These are phyloP conservation scores for Phytophthora sp. DNA, from an alignment of 352 stramenopile species.

Conservation along the genomic window DNA sequence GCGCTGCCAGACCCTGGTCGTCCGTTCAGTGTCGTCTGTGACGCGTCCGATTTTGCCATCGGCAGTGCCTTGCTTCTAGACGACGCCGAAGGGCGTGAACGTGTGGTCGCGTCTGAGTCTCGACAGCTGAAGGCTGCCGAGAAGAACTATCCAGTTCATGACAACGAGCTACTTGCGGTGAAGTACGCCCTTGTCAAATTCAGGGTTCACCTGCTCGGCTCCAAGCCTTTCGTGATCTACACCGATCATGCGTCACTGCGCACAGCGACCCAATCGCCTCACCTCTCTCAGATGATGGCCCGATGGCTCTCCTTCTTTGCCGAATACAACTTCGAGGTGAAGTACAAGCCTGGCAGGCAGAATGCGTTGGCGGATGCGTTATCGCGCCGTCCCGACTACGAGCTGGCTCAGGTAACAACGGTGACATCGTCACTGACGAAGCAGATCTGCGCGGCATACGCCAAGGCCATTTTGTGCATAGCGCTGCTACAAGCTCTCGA, in stretches of 20 bases:
- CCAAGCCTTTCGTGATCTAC: slow-evolving; percentile 14
- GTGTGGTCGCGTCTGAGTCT: slow-evolving; percentile 12
- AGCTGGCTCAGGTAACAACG: too few species aligned
- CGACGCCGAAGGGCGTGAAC: slow-evolving; percentile 8
- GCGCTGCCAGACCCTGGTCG: not conserved
- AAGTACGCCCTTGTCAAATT: slow-evolving; percentile 31
- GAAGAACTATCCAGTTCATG: too few species aligned
- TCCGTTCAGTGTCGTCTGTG: not conserved
- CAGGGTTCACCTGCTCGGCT: slow-evolving; percentile 19
- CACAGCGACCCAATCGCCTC: too few species aligned
- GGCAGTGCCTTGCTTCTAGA: slow-evolving; percentile 23
- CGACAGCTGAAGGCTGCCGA: slow-evolving; percentile 13
- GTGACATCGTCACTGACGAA: not conserved
- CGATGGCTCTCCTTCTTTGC: slow-evolving; percentile 37
- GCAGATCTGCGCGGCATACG: not conserved
- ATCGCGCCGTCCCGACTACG: too few species aligned
- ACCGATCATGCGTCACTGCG: too few species aligned
- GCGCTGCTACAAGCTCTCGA: not conserved
- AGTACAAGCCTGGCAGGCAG: slow-evolving; percentile 26
- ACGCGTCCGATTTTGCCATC: too few species aligned
- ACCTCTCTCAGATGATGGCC: slow-evolving; percentile 22
- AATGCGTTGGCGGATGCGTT: slow-evolving; percentile 31
- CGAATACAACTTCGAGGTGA: slow-evolving; percentile 30
- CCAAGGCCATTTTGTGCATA: not conserved
- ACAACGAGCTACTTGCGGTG: slow-evolving; percentile 28